These are phyloP conservation scores for Pseudogymnoascus sp. DNA, from an alignment of 2,329 filamentous ascomycete species.

Conservation along the genomic window DNA sequence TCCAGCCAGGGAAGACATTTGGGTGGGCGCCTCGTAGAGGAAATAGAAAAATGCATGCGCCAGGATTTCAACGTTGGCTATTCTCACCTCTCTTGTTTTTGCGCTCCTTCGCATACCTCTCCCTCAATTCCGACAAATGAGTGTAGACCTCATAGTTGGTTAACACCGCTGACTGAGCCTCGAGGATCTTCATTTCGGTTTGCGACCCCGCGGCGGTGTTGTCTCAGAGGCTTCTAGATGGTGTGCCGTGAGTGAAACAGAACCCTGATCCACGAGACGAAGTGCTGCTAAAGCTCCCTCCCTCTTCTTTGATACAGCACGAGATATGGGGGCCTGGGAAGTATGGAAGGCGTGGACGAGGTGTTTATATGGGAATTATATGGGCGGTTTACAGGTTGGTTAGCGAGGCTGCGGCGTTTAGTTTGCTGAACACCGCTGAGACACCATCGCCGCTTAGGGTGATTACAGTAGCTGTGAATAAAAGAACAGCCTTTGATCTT, in stretches of 20 bases:
- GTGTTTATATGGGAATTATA: neutral
- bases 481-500: neutral
- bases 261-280: neutral
- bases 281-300: neutral
- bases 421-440: neutral
- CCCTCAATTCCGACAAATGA: conserved; percentile 52
- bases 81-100: conserved; percentile 36
- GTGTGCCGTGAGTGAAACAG: neutral
- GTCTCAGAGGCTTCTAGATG: neutral
- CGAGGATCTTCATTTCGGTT: conserved; percentile 58
- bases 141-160: conserved; percentile 68
- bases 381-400: neutral
- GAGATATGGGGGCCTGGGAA: neutral
- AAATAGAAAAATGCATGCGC: neutral
- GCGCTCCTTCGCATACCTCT: conserved; percentile 34
- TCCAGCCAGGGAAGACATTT: neutral
- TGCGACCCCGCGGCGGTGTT: neutral
- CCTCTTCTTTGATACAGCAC: neutral
- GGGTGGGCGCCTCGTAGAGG: neutral
- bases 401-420: conserved; percentile 1
- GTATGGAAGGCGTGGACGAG: neutral
- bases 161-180: conserved; percentile 61
- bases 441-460: conserved; percentile 2
- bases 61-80: conserved; percentile 9
- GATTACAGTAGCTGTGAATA: neutral